Evolutionary conservation across 129 eudicot species (phyloP).

Genomic region (Flaveria sonorensis): DNA sequence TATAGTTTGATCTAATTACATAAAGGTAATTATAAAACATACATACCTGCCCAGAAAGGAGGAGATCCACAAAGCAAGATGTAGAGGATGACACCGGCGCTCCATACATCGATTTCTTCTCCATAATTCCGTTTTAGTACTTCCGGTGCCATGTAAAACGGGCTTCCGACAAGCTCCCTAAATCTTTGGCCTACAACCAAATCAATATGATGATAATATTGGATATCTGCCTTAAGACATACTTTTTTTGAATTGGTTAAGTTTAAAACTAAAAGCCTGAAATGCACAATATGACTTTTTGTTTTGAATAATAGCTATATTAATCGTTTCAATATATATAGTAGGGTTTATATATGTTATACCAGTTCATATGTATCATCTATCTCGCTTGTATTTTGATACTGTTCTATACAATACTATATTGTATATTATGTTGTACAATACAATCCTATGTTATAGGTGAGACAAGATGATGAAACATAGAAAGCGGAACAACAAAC

Average conservation of each 20-base stretch:
- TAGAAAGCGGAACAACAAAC: background rate
- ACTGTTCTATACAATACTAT: too few relatives aligned
- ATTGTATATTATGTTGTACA: too few relatives aligned
- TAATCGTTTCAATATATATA: background rate
- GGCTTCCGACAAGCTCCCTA: slow-evolving; percentile 82
- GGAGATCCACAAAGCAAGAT: slow-evolving; percentile 93
- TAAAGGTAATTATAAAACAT: background rate
- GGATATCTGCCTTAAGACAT: background rate
- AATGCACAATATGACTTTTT: background rate
- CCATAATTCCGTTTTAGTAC: slow-evolving; percentile 75
- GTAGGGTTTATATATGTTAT: background rate
- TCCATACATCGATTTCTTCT: slow-evolving; percentile 77
- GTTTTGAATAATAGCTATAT: background rate
- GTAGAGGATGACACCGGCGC: slow-evolving; percentile 90
- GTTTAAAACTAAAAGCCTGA: background rate
- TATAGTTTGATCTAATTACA: slow-evolving; percentile 4
- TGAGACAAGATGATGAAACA: too few relatives aligned
- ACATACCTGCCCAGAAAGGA: slow-evolving; percentile 92
- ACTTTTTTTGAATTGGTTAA: background rate
- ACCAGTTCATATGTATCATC: background rate
- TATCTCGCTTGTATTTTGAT: too few relatives aligned
- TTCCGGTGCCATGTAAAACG: slow-evolving; percentile 95
- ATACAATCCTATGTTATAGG: too few relatives aligned
- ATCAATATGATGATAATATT: background rate
- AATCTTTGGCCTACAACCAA: slow-evolving; percentile 61